These are phyloP conservation scores for Pseudozyma sp. DNA, from an alignment of 1,284 basidiomycete genomes.

Conservation along the genomic window DNA sequence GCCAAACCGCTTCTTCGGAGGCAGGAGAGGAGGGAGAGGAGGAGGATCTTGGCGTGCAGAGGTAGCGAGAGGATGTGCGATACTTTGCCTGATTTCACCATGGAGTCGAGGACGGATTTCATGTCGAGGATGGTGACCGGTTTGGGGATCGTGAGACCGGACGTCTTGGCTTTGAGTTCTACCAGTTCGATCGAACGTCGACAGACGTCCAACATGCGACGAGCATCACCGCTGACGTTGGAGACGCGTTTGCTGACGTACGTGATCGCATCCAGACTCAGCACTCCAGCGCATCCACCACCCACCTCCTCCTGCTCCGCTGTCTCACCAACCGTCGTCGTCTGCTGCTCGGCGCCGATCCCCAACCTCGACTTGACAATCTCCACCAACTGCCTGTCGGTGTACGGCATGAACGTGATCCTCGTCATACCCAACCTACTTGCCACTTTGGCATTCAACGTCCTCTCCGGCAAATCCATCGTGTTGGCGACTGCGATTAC, in stretches of 20 bases:
- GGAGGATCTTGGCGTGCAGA: constrained; percentile 62
- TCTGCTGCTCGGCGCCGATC: constrained; percentile 2
- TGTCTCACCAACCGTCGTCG: background rate
- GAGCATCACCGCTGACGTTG: constrained; percentile 91
- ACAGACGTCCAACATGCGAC: constrained; percentile 92
- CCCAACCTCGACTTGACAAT: constrained; percentile 85
- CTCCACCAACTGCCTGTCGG: constrained; percentile 80
- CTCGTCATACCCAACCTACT: constrained; percentile 94
- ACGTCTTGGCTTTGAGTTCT: constrained; percentile 60
- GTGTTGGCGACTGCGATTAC: constrained; percentile 98
- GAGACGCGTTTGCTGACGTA: constrained; percentile 92
- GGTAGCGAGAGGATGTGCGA: constrained; percentile 59
- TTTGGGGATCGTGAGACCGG: constrained; percentile 41
- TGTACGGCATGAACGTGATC: constrained; percentile 94
- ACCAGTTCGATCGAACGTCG: constrained; percentile 70
- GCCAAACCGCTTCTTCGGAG: constrained; percentile 85
- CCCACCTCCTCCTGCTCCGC: constrained; percentile 30
- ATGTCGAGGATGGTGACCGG: constrained; percentile 81
- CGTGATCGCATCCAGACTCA: constrained; percentile 80
- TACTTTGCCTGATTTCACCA: constrained; percentile 89
- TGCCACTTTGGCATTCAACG: constrained; percentile 89
- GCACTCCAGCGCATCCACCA: constrained; percentile 75
- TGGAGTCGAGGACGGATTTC: constrained; percentile 82
- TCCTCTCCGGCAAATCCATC: constrained; percentile 95
- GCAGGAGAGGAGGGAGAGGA: constrained; percentile 84